These are phyloP conservation scores for Drechslera avenae DNA, from an alignment of 2,329 filamentous ascomycete species.

Conservation along the genomic window DNA sequence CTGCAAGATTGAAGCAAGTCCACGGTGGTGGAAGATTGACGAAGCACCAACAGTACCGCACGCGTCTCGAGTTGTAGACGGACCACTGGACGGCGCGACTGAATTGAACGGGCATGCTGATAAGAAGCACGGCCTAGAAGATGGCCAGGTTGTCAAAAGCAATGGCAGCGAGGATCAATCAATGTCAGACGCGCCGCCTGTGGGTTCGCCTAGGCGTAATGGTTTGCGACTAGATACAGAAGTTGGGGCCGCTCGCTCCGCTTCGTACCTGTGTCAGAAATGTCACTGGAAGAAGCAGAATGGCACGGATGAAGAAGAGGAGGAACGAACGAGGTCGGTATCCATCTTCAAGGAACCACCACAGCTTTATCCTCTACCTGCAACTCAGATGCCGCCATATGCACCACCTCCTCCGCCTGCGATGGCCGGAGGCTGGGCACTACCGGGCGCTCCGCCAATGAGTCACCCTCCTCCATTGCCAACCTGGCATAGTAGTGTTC, in stretches of 20 bases:
- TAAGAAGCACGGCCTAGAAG: conserved; percentile 22
- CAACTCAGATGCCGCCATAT: conserved; percentile 38
- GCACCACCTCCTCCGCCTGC: conserved; percentile 24
- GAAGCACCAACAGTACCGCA: conserved; percentile 17
- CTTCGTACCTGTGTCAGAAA: conserved; percentile 53
- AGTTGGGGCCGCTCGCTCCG: conserved; percentile 14
- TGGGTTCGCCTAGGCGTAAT: conserved; percentile 20
- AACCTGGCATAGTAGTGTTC: conserved; percentile 37
- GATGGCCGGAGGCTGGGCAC: conserved; percentile 28
- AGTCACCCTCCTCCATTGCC: conserved; percentile 39
- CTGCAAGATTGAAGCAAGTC: conserved; percentile 69
- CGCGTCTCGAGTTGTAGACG: conserved; percentile 25
- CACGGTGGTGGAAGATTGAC: conserved; percentile 59
- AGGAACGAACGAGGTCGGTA: conserved; percentile 36
- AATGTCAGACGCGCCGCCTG: conserved; percentile 39
- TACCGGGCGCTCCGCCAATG: conserved; percentile 25
- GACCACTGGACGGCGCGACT: conserved; percentile 21
- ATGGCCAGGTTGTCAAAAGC: conserved; percentile 28
- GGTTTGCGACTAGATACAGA: conserved; percentile 34
- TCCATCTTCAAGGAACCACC: conserved; percentile 42
- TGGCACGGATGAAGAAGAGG: conserved; percentile 37
- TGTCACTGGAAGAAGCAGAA: conserved; percentile 55
- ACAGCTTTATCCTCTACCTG: conserved; percentile 38
- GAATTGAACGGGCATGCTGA: conserved; percentile 24
- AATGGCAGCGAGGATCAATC: conserved; percentile 30